A percentile compares a stretch with the other conserved stretches of the same genome.
phyloP scores from a whole-genome alignment of 306 rosid species.

The Urtica urens region DNA sequence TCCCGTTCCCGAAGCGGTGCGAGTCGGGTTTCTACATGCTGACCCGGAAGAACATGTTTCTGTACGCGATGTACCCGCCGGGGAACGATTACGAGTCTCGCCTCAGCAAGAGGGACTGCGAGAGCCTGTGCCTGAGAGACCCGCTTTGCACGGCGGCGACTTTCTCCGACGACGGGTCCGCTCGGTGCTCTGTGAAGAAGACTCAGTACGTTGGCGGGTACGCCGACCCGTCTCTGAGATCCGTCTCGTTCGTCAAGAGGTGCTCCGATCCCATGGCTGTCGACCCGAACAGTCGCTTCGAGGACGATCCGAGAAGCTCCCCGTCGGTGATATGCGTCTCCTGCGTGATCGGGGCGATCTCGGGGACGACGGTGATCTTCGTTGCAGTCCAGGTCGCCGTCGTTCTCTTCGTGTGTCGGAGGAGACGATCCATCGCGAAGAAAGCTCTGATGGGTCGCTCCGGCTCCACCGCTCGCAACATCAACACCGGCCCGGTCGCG shows the following conservation, averaged over 20 bases:
- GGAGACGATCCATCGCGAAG: slow-evolving; percentile 25
- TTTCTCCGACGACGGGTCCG: slow-evolving; percentile 53
- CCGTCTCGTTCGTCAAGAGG: slow-evolving; percentile 49
- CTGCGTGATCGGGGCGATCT: slow-evolving; percentile 48
- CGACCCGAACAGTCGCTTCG: slow-evolving; percentile 22
- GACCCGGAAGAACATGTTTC: slow-evolving; percentile 23
- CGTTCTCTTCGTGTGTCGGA: slow-evolving; percentile 35
- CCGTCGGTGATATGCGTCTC: slow-evolving; percentile 35
- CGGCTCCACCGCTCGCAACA: slow-evolving; percentile 26
- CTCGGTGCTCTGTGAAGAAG: slow-evolving; percentile 45
- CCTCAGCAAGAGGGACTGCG: slow-evolving; percentile 42
- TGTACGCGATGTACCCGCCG: slow-evolving; percentile 58
- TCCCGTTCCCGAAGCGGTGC: slow-evolving; percentile 32
- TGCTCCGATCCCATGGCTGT: slow-evolving; percentile 68
- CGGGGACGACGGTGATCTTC: slow-evolving; percentile 39
- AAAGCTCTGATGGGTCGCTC: slow-evolving; percentile 24
- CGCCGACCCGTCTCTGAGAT: slow-evolving; percentile 44
- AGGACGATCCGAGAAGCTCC: slow-evolving; percentile 7
- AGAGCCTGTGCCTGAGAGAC: slow-evolving; percentile 45
- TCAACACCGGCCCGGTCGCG: slow-evolving; percentile 40
- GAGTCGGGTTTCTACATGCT: slow-evolving; percentile 29
- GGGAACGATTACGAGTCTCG: slow-evolving; percentile 31
- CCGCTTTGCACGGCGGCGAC: slow-evolving; percentile 47
- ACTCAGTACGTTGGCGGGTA: slow-evolving; percentile 52
- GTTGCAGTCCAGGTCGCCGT: slow-evolving; percentile 43